phyloP scores from a whole-genome alignment of 192 early-diverging fungal species.

The Coemansia sp. region DNA sequence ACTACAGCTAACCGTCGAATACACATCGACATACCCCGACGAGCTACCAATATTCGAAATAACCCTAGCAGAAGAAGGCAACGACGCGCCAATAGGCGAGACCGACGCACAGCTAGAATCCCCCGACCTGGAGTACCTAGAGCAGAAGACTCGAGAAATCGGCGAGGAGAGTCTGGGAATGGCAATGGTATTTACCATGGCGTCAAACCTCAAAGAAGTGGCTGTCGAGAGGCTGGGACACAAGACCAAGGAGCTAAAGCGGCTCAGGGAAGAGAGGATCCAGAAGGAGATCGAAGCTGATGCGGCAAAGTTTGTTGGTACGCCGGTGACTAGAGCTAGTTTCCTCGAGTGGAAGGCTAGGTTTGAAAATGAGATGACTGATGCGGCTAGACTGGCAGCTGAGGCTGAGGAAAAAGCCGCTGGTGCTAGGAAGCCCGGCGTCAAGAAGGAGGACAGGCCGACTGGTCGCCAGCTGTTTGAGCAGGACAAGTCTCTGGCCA shows the following conservation, averaged over 20 bases:
- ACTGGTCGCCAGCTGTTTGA: slow-evolving; percentile 89
- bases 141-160: slow-evolving; percentile 24
- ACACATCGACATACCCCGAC: slow-evolving; percentile 75
- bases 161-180: slow-evolving; percentile 80
- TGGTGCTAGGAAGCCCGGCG: slow-evolving; percentile 32
- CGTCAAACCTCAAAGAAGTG: slow-evolving; percentile 70
- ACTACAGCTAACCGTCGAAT: slow-evolving; percentile 60
- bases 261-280: slow-evolving; percentile 54
- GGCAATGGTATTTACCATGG: slow-evolving; percentile 90
- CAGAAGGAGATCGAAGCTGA: slow-evolving; percentile 73
- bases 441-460: slow-evolving; percentile 50
- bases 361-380: slow-evolving; percentile 74
- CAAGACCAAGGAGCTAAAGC: slow-evolving; percentile 55
- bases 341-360: slow-evolving; percentile 77
- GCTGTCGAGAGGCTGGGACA: slow-evolving; percentile 62
- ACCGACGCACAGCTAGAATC: slow-evolving; percentile 53
- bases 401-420: slow-evolving; percentile 50
- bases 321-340: slow-evolving; percentile 72
- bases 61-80: slow-evolving; percentile 42
- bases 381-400: slow-evolving; percentile 48
- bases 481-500: slow-evolving; percentile 80
- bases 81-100: slow-evolving; percentile 25
- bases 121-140: slow-evolving; percentile 36
- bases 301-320: slow-evolving; percentile 74
- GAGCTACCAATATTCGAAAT: slow-evolving; percentile 66